Evolutionary conservation across 2,329 filamentous ascomycete species (phyloP).

Genomic region (Talaromyces sp.): DNA sequence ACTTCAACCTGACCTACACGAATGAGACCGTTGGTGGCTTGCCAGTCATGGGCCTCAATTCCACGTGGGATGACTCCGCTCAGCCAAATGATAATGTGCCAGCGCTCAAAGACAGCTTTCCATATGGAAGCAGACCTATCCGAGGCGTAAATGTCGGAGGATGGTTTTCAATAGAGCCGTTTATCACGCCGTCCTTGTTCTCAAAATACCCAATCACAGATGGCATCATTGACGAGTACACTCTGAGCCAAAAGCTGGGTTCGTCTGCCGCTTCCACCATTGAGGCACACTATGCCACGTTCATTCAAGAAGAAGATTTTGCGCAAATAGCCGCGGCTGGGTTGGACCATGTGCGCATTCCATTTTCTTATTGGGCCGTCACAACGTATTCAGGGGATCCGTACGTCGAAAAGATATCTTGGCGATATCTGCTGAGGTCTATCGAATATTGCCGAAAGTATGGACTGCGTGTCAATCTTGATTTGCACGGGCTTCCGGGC

Average conservation of each 20-base stretch:
- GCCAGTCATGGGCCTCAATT: conserved; percentile 84
- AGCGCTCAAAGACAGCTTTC: conserved; percentile 68
- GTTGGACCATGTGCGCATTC: conserved; percentile 94
- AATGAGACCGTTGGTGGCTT: conserved; percentile 75
- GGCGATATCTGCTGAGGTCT: conserved; percentile 85
- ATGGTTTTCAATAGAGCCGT: conserved; percentile 90
- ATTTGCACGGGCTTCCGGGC: conserved; percentile 85
- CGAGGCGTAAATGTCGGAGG: conserved; percentile 90
- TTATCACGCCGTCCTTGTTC: conserved; percentile 92
- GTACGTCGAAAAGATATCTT: conserved; percentile 79
- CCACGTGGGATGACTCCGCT: conserved; percentile 77
- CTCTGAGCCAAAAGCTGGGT: conserved; percentile 67
- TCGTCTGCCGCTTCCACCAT: conserved; percentile 59
- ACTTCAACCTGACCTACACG: conserved; percentile 95
- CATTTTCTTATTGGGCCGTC: conserved; percentile 92
- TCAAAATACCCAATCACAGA: conserved; percentile 55
- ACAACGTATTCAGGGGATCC: conserved; percentile 78
- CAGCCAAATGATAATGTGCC: conserved; percentile 75
- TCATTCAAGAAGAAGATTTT: conserved; percentile 80
- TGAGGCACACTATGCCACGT: conserved; percentile 89
- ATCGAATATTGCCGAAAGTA: conserved; percentile 94
- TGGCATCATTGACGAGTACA: conserved; percentile 83
- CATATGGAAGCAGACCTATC: conserved; percentile 72
- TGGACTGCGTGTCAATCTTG: conserved; percentile 85
- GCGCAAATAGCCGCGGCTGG: conserved; percentile 78